phyloP scores from a whole-genome alignment of 176 grass and related monocot species.

The Phyllostachys edulis region DNA sequence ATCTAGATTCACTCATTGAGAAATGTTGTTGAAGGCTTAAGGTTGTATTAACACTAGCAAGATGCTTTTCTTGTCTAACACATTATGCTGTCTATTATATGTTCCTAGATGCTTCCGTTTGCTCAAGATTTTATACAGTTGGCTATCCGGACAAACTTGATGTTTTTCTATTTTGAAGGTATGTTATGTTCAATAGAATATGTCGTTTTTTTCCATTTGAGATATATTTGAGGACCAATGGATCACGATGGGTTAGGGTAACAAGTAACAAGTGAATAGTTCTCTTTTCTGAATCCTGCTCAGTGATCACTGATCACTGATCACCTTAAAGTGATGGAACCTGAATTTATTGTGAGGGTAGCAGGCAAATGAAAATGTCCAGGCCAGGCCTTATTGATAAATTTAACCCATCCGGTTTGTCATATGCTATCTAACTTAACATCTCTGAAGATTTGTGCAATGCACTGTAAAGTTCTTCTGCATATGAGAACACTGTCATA shows the following conservation, averaged over 20 bases:
- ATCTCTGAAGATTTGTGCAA: not conserved
- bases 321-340: conserved; percentile 16
- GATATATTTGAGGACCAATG: not conserved
- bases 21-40: not conserved
- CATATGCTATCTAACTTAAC: not conserved
- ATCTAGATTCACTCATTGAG: not conserved
- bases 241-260: not conserved
- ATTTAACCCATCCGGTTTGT: not conserved
- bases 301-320: not conserved
- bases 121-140: conserved; percentile 82
- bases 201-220: not conserved
- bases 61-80: conserved; percentile 31
- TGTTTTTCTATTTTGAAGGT: conserved; percentile 99
- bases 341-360: conserved; percentile 1
- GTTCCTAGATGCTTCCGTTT: conserved; percentile 74
- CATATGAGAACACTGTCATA: conserved; percentile 24
- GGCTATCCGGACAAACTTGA: conserved; percentile 83
- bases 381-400: not conserved
- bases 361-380: conserved; percentile 8
- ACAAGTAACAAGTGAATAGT: conserved; percentile 22
- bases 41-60: not conserved
- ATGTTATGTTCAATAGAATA: not conserved
- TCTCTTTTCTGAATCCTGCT: not conserved
- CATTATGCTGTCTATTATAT: conserved; percentile 5
- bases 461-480: not conserved